Percentiles rank a stretch among this genome's conserved stretches.
Evolutionary conservation across 2,329 filamentous ascomycete genomes (phyloP).

Genomic region (Dothistroma septosporum): DNA sequence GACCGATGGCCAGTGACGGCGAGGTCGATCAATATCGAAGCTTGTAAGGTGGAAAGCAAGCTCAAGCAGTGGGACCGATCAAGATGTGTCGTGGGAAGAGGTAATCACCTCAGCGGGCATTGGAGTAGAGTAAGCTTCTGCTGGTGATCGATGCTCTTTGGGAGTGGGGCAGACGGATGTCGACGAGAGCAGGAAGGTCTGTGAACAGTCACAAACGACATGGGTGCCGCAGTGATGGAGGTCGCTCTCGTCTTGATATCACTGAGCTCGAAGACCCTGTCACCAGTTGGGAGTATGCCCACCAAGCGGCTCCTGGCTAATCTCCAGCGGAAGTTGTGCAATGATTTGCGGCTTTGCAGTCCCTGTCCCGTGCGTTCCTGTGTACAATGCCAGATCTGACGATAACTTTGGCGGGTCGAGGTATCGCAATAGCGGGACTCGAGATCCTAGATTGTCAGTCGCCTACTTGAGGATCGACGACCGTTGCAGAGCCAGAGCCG

Average conservation of each 20-base stretch:
- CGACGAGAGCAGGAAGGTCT: slow-evolving; percentile 15
- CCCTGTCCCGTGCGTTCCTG: slow-evolving; percentile 13
- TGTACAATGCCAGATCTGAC: slow-evolving; percentile 10
- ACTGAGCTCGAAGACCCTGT: slow-evolving; percentile 8
- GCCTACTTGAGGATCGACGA: slow-evolving; percentile 13
- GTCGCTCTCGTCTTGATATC: slow-evolving; percentile 18
- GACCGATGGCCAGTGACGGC: not conserved
- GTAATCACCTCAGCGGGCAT: slow-evolving; percentile 9
- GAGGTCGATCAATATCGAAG: not conserved
- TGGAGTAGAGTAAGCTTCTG: not conserved
- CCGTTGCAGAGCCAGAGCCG: slow-evolving; percentile 16
- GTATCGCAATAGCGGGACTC: slow-evolving; percentile 17
- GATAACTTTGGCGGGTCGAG: slow-evolving; percentile 2
- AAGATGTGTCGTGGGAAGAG: not conserved
- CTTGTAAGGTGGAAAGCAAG: not conserved
- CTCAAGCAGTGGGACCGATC: not conserved
- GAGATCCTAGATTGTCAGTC: slow-evolving; percentile 22
- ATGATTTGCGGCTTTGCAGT: slow-evolving; percentile 17
- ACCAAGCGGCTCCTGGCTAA: slow-evolving; percentile 14
- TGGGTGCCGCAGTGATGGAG: slow-evolving; percentile 13
- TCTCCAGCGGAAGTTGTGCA: slow-evolving; percentile 18
- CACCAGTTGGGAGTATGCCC: slow-evolving; percentile 1
- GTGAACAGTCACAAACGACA: slow-evolving; percentile 20
- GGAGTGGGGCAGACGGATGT: not conserved
- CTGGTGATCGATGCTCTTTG: not conserved